phyloP scores from a whole-genome alignment of 2,329 filamentous ascomycete genomes.

The Alternaria triticina region DNA sequence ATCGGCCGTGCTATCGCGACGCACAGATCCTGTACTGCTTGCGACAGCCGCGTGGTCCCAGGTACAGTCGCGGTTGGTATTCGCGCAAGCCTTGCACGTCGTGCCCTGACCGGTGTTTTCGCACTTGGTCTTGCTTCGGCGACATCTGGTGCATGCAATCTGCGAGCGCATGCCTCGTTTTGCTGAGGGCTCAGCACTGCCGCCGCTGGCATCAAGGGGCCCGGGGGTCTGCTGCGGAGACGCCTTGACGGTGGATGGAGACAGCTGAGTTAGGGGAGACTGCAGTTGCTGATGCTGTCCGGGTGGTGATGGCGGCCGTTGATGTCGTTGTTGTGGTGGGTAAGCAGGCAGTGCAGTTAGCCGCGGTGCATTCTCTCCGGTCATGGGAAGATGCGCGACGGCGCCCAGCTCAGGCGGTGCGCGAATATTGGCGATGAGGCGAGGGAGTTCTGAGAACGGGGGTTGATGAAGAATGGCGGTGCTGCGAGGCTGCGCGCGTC shows the following conservation, averaged over 20 bases:
- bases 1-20: slow-evolving; percentile 45
- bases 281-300: slow-evolving; percentile 26
- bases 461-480: neutral
- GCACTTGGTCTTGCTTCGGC: slow-evolving; percentile 86
- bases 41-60: slow-evolving; percentile 64
- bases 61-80: slow-evolving; percentile 73
- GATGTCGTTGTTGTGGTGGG: slow-evolving; percentile 19
- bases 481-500: neutral
- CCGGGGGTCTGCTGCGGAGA: slow-evolving; percentile 38
- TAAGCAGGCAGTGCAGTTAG: slow-evolving; percentile 23
- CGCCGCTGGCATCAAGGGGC: slow-evolving; percentile 28
- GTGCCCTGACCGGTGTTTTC: slow-evolving; percentile 76
- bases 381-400: slow-evolving; percentile 30
- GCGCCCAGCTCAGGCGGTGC: slow-evolving; percentile 29
- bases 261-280: slow-evolving; percentile 30
- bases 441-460: neutral
- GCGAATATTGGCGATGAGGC: slow-evolving; percentile 39
- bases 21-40: slow-evolving; percentile 42
- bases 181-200: slow-evolving; percentile 24
- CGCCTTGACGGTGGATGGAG: slow-evolving; percentile 37
- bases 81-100: slow-evolving; percentile 76
- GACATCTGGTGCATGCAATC: slow-evolving; percentile 78
- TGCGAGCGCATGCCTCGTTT: slow-evolving; percentile 70
- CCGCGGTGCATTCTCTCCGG: slow-evolving; percentile 31
- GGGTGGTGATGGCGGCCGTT: slow-evolving; percentile 24